These are phyloP conservation scores for Glonium stellatum DNA, from an alignment of 495 filamentous ascomycete species.

Conservation along the genomic window DNA sequence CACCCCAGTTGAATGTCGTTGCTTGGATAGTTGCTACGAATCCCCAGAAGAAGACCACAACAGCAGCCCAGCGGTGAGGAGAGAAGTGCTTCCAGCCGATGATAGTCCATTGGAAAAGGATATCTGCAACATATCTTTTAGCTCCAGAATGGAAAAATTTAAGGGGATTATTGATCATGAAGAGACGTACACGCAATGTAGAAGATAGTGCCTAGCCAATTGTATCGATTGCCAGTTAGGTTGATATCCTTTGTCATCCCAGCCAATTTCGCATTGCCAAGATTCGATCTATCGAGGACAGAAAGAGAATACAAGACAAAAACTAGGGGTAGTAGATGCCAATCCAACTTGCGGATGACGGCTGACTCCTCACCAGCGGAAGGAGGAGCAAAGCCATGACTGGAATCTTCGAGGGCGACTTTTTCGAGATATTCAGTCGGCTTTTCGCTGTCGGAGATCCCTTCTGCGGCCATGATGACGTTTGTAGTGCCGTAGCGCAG, in stretches of 20 bases:
- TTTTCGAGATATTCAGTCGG: background rate
- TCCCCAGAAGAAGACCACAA: conserved; percentile 32
- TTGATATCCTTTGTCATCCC: conserved; percentile 24
- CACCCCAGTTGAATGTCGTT: conserved; percentile 20
- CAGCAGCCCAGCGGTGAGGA: conserved; percentile 29
- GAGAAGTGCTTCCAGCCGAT: conserved; percentile 34
- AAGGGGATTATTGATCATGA: background rate
- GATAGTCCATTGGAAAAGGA: conserved; percentile 31
- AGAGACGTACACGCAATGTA: conserved; percentile 34
- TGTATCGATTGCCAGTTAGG: conserved; percentile 24
- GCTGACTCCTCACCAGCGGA: conserved; percentile 21
- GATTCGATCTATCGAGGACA: conserved; percentile 27
- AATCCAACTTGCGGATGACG: conserved; percentile 38
- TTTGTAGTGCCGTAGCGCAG: background rate
- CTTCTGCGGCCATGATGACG: background rate
- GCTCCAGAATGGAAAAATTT: background rate
- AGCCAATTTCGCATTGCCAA: conserved; percentile 25
- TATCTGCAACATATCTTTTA: conserved; percentile 15
- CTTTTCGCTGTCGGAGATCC: background rate
- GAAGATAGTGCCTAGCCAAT: conserved; percentile 37
- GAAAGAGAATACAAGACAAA: conserved; percentile 36
- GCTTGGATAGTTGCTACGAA: conserved; percentile 31
- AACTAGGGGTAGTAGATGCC: conserved; percentile 35
- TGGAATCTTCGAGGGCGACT: background rate
- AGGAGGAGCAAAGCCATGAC: background rate